Percentiles rank a stretch among this genome's conserved stretches.
Evolutionary conservation across 768 basidiomycete species (phyloP).

Genomic region (Astraeus odoratus): DNA sequence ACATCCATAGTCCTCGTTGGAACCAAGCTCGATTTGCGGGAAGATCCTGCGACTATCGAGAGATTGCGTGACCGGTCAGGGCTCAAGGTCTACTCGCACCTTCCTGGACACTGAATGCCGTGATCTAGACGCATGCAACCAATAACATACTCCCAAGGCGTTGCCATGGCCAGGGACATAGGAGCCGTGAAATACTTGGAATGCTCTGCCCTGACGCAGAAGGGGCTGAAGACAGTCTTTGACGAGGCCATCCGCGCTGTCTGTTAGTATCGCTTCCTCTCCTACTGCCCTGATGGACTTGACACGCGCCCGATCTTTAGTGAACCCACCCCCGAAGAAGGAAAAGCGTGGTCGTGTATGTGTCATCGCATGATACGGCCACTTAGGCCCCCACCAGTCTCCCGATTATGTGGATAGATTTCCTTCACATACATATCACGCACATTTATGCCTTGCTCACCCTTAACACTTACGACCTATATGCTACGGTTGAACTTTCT

Average conservation of each 20-base stretch:
- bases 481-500: slow-evolving; percentile 33
- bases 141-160: slow-evolving; percentile 87
- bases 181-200: slow-evolving; percentile 94
- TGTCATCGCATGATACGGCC: slow-evolving; percentile 59
- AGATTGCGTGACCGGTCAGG: slow-evolving; percentile 84
- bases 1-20: slow-evolving; percentile 92
- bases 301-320: slow-evolving; percentile 30
- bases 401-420: slow-evolving; percentile 28
- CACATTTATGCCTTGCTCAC: slow-evolving; percentile 63
- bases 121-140: slow-evolving; percentile 80
- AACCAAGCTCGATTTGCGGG: slow-evolving; percentile 95
- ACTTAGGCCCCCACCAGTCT: slow-evolving; percentile 9
- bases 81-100: slow-evolving; percentile 7
- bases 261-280: slow-evolving; percentile 45
- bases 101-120: slow-evolving; percentile 5
- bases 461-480: slow-evolving; percentile 45
- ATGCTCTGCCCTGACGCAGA: slow-evolving; percentile 95
- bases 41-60: slow-evolving; percentile 88
- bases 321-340: slow-evolving; percentile 70
- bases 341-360: slow-evolving; percentile 43
- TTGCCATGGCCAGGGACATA: slow-evolving; percentile 88
- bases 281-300: slow-evolving; percentile 4
- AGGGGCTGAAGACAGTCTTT: slow-evolving; percentile 97
- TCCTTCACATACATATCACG: slow-evolving; percentile 40
- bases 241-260: slow-evolving; percentile 98